These are phyloP conservation scores for Colletotrichum liaoningense DNA, from an alignment of 2,329 filamentous ascomycete species.

Conservation along the genomic window DNA sequence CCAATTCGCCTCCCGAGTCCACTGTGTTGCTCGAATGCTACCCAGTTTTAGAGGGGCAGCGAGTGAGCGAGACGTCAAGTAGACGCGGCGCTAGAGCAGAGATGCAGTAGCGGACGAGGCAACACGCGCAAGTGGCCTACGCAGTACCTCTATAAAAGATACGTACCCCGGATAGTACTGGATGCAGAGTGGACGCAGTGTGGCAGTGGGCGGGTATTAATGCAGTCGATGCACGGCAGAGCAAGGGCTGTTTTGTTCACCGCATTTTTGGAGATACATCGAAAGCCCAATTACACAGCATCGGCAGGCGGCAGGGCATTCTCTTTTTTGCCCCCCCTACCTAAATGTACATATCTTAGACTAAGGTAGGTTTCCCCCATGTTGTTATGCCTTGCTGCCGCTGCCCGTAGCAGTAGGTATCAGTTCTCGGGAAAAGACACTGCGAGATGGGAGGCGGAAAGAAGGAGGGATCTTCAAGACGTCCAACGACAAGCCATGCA, in stretches of 20 bases:
- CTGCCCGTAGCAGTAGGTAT: background rate
- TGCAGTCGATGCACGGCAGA: background rate
- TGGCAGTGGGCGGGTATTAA: too few relatives aligned
- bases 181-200: background rate
- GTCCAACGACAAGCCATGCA: background rate
- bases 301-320: background rate
- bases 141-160: background rate
- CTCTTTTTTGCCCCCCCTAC: background rate
- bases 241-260: constrained; percentile 26
- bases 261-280: constrained; percentile 17
- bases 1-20: background rate
- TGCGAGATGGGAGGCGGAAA: background rate
- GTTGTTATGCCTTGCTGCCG: background rate
- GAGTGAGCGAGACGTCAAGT: background rate
- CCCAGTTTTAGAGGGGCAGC: constrained; percentile 12
- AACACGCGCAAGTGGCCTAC: background rate
- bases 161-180: background rate
- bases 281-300: background rate
- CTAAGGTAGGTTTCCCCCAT: background rate
- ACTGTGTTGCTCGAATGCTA: background rate
- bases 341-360: background rate
- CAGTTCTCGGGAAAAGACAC: background rate
- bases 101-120: constrained; percentile 12
- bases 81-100: constrained; percentile 13
- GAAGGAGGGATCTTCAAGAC: too few relatives aligned